A percentile compares a stretch with the other conserved stretches of the same genome.
Conservation (phyloP, 148 eudicot genomes). For the Rhododendron henanense region DNA sequence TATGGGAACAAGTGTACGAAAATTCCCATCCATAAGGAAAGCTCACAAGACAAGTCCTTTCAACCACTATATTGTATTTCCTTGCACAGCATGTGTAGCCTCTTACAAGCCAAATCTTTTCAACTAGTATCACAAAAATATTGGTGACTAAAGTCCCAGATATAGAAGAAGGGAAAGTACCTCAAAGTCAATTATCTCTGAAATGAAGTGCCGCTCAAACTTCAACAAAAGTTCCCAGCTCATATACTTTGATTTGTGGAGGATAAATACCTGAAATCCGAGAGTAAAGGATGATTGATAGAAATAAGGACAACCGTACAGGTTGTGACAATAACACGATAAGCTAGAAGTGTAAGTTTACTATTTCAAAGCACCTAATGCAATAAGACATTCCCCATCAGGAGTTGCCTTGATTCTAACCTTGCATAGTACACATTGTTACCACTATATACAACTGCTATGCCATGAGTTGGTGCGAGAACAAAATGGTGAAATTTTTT, state of each 20-base stretch:
- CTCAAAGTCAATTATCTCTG: constrained; percentile 88
- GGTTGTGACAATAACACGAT: background rate
- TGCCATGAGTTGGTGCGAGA: too few species aligned
- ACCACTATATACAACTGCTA: too few species aligned
- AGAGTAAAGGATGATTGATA: constrained; percentile 7
- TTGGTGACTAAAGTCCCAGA: background rate
- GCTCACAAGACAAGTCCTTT: background rate
- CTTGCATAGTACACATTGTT: too few species aligned
- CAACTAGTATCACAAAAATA: background rate
- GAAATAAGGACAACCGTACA: background rate
- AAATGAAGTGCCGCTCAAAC: constrained; percentile 85
- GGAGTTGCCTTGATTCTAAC: constrained; percentile 79
- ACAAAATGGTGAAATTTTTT: too few species aligned
- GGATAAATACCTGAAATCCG: too few species aligned
- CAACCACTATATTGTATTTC: background rate
- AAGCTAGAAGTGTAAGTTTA: background rate
- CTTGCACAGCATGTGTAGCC: background rate
- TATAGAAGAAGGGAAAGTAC: constrained; percentile 20
- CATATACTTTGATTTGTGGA: constrained; percentile 94
- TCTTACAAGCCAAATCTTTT: background rate
- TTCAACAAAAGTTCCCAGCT: constrained; percentile 80
- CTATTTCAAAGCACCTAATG: constrained; percentile 53
- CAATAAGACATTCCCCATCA: constrained; percentile 88
- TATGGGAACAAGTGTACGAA: background rate
- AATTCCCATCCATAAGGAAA: background rate